These are phyloP conservation scores for Isatis tinctoria DNA, from an alignment of 345 rosid genomes.

Conservation along the genomic window DNA sequence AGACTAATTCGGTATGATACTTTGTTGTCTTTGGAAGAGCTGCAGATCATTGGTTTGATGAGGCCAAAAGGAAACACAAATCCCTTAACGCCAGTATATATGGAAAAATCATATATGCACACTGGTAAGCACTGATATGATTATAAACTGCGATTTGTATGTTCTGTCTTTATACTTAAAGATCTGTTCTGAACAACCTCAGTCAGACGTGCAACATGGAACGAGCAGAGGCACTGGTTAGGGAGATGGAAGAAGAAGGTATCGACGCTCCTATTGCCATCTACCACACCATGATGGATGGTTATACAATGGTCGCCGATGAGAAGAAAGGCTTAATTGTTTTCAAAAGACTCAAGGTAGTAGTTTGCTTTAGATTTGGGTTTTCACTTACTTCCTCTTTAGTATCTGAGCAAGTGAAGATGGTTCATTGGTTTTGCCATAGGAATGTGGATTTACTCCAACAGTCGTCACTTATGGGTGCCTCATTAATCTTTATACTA, in stretches of 20 bases:
- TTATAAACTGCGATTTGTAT: neutral
- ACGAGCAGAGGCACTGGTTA: slow-evolving; percentile 78
- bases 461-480: slow-evolving; percentile 89
- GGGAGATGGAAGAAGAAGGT: slow-evolving; percentile 97
- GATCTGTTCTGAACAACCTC: slow-evolving; percentile 5
- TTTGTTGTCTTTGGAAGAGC: slow-evolving; percentile 66
- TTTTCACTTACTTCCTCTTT: neutral
- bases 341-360: slow-evolving; percentile 87
- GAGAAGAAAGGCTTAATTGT: slow-evolving; percentile 86
- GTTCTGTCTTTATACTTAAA: slow-evolving; percentile 6
- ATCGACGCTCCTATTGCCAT: slow-evolving; percentile 88
- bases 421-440: slow-evolving; percentile 5
- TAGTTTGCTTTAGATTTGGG: neutral
- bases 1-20: slow-evolving; percentile 32
- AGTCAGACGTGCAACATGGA: slow-evolving; percentile 83
- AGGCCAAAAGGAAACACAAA: slow-evolving; percentile 64
- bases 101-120: slow-evolving; percentile 84
- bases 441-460: slow-evolving; percentile 94
- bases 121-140: slow-evolving; percentile 51
- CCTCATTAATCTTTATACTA: slow-evolving; percentile 75
- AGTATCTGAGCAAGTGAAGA: slow-evolving; percentile 6
- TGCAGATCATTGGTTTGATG: slow-evolving; percentile 90
- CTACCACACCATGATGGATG: slow-evolving; percentile 99
- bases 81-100: slow-evolving; percentile 76
- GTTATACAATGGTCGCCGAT: slow-evolving; percentile 73